Percentiles rank a stretch among this genome's conserved stretches.
These are phyloP conservation scores for Naematelia aurantialba DNA, from an alignment of 768 basidiomycete genomes.

Conservation along the genomic window DNA sequence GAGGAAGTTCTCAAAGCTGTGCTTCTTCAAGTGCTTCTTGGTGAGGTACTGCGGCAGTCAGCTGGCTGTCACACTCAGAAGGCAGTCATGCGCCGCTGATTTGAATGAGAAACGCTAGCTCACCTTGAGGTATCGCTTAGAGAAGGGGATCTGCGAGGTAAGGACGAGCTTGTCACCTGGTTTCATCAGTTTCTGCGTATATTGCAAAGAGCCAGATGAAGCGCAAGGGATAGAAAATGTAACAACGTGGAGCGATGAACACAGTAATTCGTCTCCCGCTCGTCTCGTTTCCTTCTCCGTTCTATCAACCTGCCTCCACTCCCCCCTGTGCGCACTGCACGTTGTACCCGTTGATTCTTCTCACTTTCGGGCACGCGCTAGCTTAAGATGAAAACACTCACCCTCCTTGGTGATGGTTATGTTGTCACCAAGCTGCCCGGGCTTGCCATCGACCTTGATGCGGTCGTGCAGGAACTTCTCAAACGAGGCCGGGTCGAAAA, in stretches of 20 bases:
- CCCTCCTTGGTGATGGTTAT: constrained; percentile 84
- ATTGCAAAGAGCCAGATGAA: not conserved
- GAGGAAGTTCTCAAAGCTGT: constrained; percentile 87
- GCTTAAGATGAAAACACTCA: constrained; percentile 50
- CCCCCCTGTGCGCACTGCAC: no score
- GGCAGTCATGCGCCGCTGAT: not conserved
- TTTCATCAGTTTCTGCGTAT: constrained; percentile 4
- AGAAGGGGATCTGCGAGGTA: constrained; percentile 80
- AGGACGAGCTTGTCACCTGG: constrained; percentile 72
- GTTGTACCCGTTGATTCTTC: not conserved
- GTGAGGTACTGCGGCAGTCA: constrained; percentile 70
- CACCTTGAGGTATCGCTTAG: constrained; percentile 82
- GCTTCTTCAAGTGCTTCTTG: constrained; percentile 99
- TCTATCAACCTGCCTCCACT: not conserved
- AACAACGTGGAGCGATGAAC: not conserved
- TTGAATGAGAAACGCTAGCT: constrained; percentile 1
- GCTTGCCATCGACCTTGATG: constrained; percentile 52
- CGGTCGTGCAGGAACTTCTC: constrained; percentile 63
- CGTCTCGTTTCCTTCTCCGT: not conserved
- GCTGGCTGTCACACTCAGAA: not conserved
- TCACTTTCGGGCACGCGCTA: not conserved
- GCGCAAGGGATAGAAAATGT: not conserved
- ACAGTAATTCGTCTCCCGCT: not conserved
- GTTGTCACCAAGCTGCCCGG: constrained; percentile 58
- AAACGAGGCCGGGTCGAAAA: constrained; percentile 60